These are phyloP conservation scores for Arthrobotrys sphaeroides DNA, from an alignment of 2,329 filamentous ascomycete species.

Conservation along the genomic window DNA sequence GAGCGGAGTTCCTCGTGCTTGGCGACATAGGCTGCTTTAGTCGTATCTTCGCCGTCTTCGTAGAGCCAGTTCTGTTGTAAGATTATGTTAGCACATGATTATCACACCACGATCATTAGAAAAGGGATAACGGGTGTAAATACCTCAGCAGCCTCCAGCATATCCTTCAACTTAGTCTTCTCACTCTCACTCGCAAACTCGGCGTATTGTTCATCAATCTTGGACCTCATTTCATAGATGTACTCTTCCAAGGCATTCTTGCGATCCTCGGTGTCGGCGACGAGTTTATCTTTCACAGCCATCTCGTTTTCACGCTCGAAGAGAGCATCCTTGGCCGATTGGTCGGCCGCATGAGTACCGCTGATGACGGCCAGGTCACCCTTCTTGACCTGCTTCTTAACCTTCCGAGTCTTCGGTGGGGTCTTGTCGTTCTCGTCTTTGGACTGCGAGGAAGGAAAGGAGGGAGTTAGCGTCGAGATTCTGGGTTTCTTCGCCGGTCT, in stretches of 20 bases:
- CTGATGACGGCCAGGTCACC: constrained; percentile 89
- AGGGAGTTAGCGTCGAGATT: no score
- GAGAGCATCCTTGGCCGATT: constrained; percentile 71
- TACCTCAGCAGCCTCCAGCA: constrained; percentile 88
- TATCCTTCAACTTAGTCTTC: constrained; percentile 84
- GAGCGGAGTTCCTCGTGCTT: constrained; percentile 96
- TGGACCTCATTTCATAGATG: constrained; percentile 96
- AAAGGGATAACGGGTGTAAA: constrained; percentile 8
- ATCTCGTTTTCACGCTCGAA: constrained; percentile 86
- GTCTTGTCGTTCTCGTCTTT: constrained; percentile 71
- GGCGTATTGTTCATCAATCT: constrained; percentile 89
- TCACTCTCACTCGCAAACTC: constrained; percentile 91
- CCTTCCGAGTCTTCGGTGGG: constrained; percentile 84
- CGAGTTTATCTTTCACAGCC: constrained; percentile 98
- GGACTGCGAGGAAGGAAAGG: constrained; percentile 63
- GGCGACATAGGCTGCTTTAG: constrained; percentile 90
- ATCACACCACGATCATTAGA: background rate
- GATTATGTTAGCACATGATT: constrained; percentile 6
- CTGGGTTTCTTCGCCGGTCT: constrained; percentile 55
- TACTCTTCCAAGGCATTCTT: constrained; percentile 99
- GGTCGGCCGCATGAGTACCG: constrained; percentile 82
- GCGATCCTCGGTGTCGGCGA: constrained; percentile 97
- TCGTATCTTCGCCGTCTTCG: constrained; percentile 92
- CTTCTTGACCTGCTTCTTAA: constrained; percentile 99
- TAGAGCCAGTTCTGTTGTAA: constrained; percentile 93